Evolutionary conservation across 371 early-diverging fungal species (phyloP).

Genomic region (Mucor plumbeus): DNA sequence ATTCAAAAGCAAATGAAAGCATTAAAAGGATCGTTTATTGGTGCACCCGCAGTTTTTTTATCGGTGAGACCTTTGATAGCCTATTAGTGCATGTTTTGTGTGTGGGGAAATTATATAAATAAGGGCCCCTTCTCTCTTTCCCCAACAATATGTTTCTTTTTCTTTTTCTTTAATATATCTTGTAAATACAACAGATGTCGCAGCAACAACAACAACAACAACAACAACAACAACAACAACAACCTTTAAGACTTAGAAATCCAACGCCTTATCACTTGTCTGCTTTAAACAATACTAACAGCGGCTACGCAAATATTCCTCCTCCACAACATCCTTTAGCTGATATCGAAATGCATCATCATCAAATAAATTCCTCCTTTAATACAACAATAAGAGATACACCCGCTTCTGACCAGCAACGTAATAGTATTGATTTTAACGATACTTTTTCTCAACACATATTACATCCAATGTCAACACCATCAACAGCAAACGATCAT

Average conservation of each 20-base stretch:
- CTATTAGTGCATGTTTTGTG: slow-evolving; percentile 3
- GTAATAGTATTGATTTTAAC: slow-evolving; percentile 22
- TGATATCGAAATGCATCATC: background rate
- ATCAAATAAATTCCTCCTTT: background rate
- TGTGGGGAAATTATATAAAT: background rate
- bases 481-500: background rate
- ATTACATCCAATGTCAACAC: slow-evolving; percentile 13
- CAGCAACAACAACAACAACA: slow-evolving; percentile 1
- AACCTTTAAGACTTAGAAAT: slow-evolving; percentile 12
- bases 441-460: slow-evolving; percentile 33
- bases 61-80: slow-evolving; percentile 5
- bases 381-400: slow-evolving; percentile 2
- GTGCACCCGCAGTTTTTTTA: background rate
- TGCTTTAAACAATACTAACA: background rate
- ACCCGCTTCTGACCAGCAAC: slow-evolving; percentile 8
- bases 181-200: background rate
- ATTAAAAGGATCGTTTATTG: background rate
- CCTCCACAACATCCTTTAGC: background rate
- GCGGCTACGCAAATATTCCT: background rate
- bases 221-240: background rate
- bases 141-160: background rate
- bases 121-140: background rate
- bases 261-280: slow-evolving; percentile 18
- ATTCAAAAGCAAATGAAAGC: background rate
- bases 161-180: background rate